These are phyloP conservation scores for Cydonia oblonga DNA, from an alignment of 331 rosid species.

Conservation along the genomic window DNA sequence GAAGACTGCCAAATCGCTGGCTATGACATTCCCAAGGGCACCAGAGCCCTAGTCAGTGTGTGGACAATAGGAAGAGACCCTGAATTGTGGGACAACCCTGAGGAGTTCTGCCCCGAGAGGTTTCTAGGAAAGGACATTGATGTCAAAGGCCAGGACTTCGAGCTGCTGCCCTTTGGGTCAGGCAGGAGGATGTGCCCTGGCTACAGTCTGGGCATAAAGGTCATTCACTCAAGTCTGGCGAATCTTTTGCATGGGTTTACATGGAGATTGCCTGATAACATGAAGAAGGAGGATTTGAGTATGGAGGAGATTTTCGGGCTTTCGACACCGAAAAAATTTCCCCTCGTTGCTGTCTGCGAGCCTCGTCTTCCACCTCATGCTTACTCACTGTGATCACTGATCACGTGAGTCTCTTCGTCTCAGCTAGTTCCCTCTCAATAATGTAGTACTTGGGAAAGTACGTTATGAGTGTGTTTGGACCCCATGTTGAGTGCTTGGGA, in stretches of 20 bases:
- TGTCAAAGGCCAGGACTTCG: constrained; percentile 58
- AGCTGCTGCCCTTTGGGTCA: constrained; percentile 66
- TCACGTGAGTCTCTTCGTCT: too few species aligned
- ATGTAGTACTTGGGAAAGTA: not conserved
- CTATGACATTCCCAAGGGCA: constrained; percentile 64
- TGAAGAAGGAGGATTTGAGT: constrained; percentile 38
- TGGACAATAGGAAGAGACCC: constrained; percentile 68
- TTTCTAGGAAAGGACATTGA: constrained; percentile 42
- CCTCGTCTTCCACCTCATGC: constrained; percentile 53
- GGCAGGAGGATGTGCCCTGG: constrained; percentile 92
- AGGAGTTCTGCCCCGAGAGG: constrained; percentile 56
- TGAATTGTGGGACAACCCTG: constrained; percentile 46
- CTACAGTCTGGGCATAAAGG: constrained; percentile 62
- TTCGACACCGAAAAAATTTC: constrained; percentile 49
- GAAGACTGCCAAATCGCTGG: constrained; percentile 40
- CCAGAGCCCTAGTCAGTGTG: constrained; percentile 33
- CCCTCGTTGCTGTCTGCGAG: constrained; percentile 27
- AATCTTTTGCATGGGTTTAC: constrained; percentile 63
- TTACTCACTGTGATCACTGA: constrained; percentile 31
- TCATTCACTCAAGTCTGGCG: constrained; percentile 58
- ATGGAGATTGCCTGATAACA: constrained; percentile 37
- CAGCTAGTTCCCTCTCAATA: not conserved
- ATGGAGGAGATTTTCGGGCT: constrained; percentile 69
- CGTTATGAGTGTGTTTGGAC: not conserved
- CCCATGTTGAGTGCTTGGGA: too few species aligned